phyloP scores from a whole-genome alignment of 768 basidiomycete genomes.

The Agrocybe pediades region DNA sequence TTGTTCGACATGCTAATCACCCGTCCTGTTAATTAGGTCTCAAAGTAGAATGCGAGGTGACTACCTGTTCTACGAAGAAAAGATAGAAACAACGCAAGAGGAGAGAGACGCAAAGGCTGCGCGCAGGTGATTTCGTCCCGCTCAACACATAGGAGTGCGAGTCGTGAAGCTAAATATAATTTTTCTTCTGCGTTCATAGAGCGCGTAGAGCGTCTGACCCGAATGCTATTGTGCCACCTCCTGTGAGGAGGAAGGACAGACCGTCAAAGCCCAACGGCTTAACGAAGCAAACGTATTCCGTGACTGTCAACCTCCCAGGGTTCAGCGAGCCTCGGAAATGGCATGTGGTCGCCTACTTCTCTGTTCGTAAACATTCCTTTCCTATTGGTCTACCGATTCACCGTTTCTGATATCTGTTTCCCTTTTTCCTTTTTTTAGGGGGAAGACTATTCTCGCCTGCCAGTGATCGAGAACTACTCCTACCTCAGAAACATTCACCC shows the following conservation, averaged over 20 bases:
- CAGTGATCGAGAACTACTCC: slow-evolving; percentile 74
- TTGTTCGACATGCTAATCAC: not conserved
- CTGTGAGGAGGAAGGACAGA: slow-evolving; percentile 71
- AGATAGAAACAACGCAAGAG: slow-evolving; percentile 78
- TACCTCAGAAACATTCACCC: slow-evolving; percentile 69
- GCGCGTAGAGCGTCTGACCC: slow-evolving; percentile 65
- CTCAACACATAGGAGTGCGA: not conserved
- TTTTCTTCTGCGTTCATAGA: slow-evolving; percentile 36
- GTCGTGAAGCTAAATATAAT: not conserved
- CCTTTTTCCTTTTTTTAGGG: slow-evolving; percentile 57
- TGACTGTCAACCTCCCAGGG: slow-evolving; percentile 67
- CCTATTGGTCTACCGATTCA: slow-evolving; percentile 1
- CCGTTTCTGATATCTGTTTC: slow-evolving; percentile 3
- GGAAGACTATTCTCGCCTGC: slow-evolving; percentile 68
- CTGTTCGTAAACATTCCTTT: slow-evolving; percentile 42
- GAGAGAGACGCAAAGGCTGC: slow-evolving; percentile 80
- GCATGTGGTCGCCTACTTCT: slow-evolving; percentile 85
- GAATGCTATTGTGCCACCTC: slow-evolving; percentile 54
- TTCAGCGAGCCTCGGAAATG: slow-evolving; percentile 65
- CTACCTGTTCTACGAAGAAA: slow-evolving; percentile 84
- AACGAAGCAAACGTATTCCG: slow-evolving; percentile 86
- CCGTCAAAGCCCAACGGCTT: slow-evolving; percentile 81
- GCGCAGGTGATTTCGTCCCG: slow-evolving; percentile 50
- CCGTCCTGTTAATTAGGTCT: slow-evolving; percentile 50
- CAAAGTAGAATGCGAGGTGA: slow-evolving; percentile 85